Conservation (phyloP, 768 basidiomycete genomes). For the Tricholomella constricta region DNA sequence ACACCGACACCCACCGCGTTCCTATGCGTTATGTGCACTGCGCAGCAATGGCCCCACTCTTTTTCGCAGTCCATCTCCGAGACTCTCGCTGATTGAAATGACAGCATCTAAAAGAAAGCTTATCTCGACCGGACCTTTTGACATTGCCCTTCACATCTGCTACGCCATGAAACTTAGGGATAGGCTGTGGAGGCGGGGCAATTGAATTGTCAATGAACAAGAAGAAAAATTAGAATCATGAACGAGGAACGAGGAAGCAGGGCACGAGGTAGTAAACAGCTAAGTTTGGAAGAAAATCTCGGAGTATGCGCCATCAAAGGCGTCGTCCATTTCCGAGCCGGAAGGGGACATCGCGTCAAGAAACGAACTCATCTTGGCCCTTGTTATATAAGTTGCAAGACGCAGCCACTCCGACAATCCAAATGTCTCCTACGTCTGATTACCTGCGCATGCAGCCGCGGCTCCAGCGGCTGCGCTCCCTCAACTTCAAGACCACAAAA, state of each 20-base stretch:
- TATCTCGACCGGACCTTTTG: neutral
- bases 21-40: neutral
- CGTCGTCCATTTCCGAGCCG: neutral
- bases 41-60: neutral
- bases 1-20: neutral
- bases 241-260: neutral
- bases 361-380: neutral
- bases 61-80: slow-evolving; percentile 1
- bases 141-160: neutral
- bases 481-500: slow-evolving; percentile 12
- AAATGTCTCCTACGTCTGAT: slow-evolving; percentile 5
- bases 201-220: neutral
- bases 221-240: neutral
- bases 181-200: neutral
- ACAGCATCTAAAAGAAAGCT: neutral
- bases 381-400: neutral
- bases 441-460: slow-evolving; percentile 9
- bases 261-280: neutral
- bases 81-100: neutral
- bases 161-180: neutral
- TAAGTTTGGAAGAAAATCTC: neutral
- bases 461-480: slow-evolving; percentile 14
- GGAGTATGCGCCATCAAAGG: slow-evolving; percentile 1
- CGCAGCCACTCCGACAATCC: neutral
- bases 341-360: slow-evolving; percentile 3